phyloP scores from a whole-genome alignment of 169 alveolate genomes.

The Plasmodium relictum region DNA sequence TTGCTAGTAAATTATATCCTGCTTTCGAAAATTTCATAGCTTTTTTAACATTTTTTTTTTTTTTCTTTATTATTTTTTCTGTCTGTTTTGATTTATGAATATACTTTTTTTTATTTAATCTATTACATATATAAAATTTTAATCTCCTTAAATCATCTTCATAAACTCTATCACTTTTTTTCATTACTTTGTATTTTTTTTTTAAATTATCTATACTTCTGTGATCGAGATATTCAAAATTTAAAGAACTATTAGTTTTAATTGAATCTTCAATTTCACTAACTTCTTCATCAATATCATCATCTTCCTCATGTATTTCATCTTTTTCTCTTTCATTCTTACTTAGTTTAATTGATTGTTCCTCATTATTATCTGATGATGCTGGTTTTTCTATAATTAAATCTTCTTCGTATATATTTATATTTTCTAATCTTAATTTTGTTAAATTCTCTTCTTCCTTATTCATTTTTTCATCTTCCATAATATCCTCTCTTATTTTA shows the following conservation, averaged over 20 bases:
- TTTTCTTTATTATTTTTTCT: slow-evolving; percentile 1
- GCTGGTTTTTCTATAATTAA: slow-evolving; percentile 22
- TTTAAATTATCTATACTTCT: slow-evolving; percentile 43
- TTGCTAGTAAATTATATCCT: slow-evolving; percentile 44
- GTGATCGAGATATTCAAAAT: slow-evolving; percentile 23
- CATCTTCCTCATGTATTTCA: slow-evolving; percentile 11
- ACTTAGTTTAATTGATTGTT: neutral
- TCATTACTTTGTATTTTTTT: slow-evolving; percentile 41
- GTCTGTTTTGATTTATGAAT: slow-evolving; percentile 7
- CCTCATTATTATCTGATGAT: slow-evolving; percentile 4
- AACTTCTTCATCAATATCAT: slow-evolving; percentile 17
- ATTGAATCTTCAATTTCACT: slow-evolving; percentile 1
- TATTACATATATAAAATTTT: slow-evolving; percentile 63
- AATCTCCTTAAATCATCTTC: slow-evolving; percentile 33
- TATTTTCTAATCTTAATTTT: slow-evolving; percentile 34
- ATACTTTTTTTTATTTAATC: slow-evolving; percentile 47
- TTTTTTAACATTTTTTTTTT: slow-evolving; percentile 33
- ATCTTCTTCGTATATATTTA: neutral
- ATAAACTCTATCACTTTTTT: slow-evolving; percentile 28
- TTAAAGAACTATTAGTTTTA: slow-evolving; percentile 33
- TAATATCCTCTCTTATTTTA: slow-evolving; percentile 26
- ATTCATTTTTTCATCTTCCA: slow-evolving; percentile 42
- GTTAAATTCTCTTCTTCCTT: slow-evolving; percentile 43
- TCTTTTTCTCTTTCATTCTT: neutral
- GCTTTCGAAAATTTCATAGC: slow-evolving; percentile 23